Evolutionary conservation across 2,329 filamentous ascomycete genomes (phyloP), one percentile per base, ranked within the genome.

Genomic region (Ophiostoma piceae): DNA sequence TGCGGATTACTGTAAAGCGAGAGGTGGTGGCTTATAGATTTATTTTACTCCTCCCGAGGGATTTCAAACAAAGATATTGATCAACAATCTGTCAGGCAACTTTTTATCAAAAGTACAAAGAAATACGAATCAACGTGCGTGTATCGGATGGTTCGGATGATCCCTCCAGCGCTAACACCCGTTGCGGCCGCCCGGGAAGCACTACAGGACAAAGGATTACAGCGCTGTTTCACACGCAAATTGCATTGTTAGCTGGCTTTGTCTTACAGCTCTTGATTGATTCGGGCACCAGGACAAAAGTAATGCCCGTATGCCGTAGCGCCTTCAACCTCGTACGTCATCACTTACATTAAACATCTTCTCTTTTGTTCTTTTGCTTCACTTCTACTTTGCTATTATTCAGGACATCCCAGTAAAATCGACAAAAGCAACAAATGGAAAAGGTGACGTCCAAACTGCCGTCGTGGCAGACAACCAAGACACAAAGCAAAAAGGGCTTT

Each of bases 401-500:
- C 19, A 7, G 19, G 14, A 14, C 16, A 47, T 41, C 12, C 43
- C 7, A 16, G 7, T 7, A 8, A 7, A 47, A n/a, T n/a, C 5
- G 16, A 29, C 16, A 57, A 14, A 57, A 3, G 11, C 32, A 43
- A 3, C 37, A 77, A 69, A 80, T 80, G 79, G 74, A 80, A 64
- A 80, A 79, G 67, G 76, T 78, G 8, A 75, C 73, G 41, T 69
- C 77, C 1, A 76, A 73, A 29, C 70, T 80, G 22, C 79, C 79
- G 5, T 79, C 84, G 54, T 87, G 85, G 85, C 81, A 84, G 69
- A 80, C 79, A 71, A 85, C 85, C 69, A 86, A 85, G 76, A 82
- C 79, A 0, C 79, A 79, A 69, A 82, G 80, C 74, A 89, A 91
- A 77, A 85, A 86, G 71, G 88, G 90, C 72, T 92, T 92, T 78